Conservation (phyloP, 495 filamentous ascomycete genomes). For the Evansstolkia leycettana region DNA sequence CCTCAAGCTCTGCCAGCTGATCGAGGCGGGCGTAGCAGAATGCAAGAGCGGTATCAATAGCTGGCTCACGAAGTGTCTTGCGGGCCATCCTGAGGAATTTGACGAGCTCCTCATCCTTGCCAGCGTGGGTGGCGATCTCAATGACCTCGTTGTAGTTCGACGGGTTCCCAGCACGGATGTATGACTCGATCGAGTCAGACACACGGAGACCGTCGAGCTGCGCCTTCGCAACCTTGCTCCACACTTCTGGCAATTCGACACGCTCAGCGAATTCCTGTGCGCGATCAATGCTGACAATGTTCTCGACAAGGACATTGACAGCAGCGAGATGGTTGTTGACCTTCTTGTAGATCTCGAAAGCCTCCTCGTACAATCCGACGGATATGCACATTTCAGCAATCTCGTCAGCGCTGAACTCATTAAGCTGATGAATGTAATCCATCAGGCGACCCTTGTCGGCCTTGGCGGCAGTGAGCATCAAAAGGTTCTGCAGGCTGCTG, state of each 20-base stretch:
- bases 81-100: conserved; percentile 96
- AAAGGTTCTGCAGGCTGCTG: conserved; percentile 84
- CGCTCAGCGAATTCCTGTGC: conserved; percentile 95
- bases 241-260: conserved; percentile 92
- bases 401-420: conserved; percentile 81
- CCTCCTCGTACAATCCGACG: conserved; percentile 90
- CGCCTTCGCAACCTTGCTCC: conserved; percentile 97
- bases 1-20: conserved; percentile 86
- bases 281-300: conserved; percentile 96
- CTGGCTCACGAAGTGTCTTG: conserved; percentile 87
- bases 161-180: conserved; percentile 88
- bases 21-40: conserved; percentile 88
- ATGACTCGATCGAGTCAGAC: conserved; percentile 87
- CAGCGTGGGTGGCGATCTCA: conserved; percentile 87
- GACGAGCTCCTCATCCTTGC: conserved; percentile 95
- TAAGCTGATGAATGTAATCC: conserved; percentile 89
- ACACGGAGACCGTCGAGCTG: conserved; percentile 94
- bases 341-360: conserved; percentile 98
- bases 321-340: conserved; percentile 77
- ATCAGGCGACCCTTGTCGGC: conserved; percentile 91
- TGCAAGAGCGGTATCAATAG: conserved; percentile 85
- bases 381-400: conserved; percentile 90
- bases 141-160: conserved; percentile 93
- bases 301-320: conserved; percentile 85
- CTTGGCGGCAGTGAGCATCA: conserved; percentile 95